Evolutionary conservation across 2,329 filamentous ascomycete species (phyloP), one percentile per base, ranked within the genome.

Genomic region (Diplodia mutila): DNA sequence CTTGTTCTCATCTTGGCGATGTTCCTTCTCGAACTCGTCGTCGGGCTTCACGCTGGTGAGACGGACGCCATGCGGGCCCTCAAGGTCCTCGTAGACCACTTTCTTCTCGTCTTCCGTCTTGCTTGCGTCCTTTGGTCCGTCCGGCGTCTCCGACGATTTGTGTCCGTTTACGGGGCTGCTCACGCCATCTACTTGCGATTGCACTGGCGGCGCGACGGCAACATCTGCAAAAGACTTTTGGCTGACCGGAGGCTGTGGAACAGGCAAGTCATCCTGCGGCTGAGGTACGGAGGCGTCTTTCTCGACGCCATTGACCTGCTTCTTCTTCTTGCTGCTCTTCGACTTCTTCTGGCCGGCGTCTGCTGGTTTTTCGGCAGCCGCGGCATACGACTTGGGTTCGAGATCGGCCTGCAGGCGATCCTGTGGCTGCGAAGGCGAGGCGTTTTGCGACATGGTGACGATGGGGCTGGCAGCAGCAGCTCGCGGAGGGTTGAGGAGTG

Each of bases 41-140:
- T 75, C 71, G 12, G 80, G 77, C 72, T 81, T 81, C 57, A 83
- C 76, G 69, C 78, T 83, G 23, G 79, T 80, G 70, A 86, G 73
- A 49, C 79, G 77, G 59, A 82, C 75, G 59, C 83, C 83, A 67
- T 82, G 76, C 67, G 78, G 78, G 69, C 81, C 79, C 46, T 75
- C 70, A 59, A 83, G 77, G 68, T 81, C 81, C 73, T 85, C 80
- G 64, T 81, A 81, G 14, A 83, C 69, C 9, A 81, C 69, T 29
- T 75, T 73, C 37, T 73, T 69, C 21, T 73, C 72, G 21, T 69
- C 64, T 49, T 68, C 66, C 39, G 55, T 69, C 68, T 61, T 61
- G 11, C 21, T 27, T 16, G 53, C 39, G 12, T 57, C 64, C 37
- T 57, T 39, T 1, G 39, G 48, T 64, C 54, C 63, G 9, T 59